A percentile compares a stretch with the other conserved stretches of the same genome.
Conservation (phyloP, 441 rosid genomes). For the Eruca vesicaria region DNA sequence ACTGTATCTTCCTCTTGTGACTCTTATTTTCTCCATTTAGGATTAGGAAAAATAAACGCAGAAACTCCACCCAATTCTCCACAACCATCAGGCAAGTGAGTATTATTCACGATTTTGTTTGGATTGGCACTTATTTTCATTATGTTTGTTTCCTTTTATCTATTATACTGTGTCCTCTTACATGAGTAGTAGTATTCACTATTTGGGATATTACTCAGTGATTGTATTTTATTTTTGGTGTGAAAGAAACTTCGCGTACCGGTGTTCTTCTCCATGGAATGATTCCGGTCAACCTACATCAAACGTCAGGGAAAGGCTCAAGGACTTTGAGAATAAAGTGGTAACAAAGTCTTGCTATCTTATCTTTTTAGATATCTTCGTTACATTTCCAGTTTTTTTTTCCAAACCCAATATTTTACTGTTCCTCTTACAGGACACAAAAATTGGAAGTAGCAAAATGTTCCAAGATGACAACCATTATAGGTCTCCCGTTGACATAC, state of each 20-base stretch:
- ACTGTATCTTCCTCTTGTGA: slow-evolving; percentile 11
- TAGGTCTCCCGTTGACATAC: slow-evolving; percentile 36
- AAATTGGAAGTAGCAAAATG: slow-evolving; percentile 44
- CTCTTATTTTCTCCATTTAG: slow-evolving; percentile 42
- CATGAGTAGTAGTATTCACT: slow-evolving; percentile 7
- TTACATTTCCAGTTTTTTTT: slow-evolving; percentile 13
- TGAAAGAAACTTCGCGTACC: slow-evolving; percentile 15
- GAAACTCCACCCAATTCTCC: slow-evolving; percentile 68
- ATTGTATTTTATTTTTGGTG: slow-evolving; percentile 10
- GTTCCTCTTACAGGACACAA: slow-evolving; percentile 46
- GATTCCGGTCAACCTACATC: slow-evolving; percentile 17
- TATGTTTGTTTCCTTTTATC: background rate
- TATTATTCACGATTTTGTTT: background rate
- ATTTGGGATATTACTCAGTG: background rate
- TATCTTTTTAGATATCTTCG: slow-evolving; percentile 4
- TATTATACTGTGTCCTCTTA: slow-evolving; percentile 1
- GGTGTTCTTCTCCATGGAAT: slow-evolving; percentile 26
- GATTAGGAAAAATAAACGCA: slow-evolving; percentile 67
- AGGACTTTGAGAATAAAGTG: slow-evolving; percentile 26
- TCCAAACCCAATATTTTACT: slow-evolving; percentile 13
- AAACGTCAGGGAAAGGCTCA: slow-evolving; percentile 9
- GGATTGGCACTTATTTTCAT: background rate
- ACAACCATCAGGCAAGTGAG: slow-evolving; percentile 53
- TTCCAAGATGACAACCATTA: slow-evolving; percentile 36
- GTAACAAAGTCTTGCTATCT: slow-evolving; percentile 7